A percentile compares a stretch with the other conserved stretches of the same genome.
These are phyloP conservation scores for Spinellus fusiger DNA, from an alignment of 192 early-diverging fungal species.

Conservation along the genomic window DNA sequence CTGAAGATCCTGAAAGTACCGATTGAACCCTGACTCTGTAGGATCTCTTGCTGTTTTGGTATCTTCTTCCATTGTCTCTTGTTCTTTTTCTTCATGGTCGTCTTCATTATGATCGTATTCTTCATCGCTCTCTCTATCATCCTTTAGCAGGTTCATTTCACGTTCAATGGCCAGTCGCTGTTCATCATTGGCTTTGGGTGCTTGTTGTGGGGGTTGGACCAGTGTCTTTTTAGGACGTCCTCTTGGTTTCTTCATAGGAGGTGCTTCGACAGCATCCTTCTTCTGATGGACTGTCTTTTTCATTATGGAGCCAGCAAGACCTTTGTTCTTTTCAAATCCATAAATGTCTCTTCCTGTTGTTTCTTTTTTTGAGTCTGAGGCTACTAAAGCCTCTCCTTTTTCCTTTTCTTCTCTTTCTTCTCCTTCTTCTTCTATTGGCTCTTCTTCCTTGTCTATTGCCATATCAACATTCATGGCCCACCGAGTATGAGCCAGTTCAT, in stretches of 20 bases:
- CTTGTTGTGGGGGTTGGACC: background rate
- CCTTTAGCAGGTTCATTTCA: slow-evolving; percentile 15
- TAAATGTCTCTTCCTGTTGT: slow-evolving; percentile 8
- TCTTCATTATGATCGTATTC: slow-evolving; percentile 25
- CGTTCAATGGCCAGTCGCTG: background rate
- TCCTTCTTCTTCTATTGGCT: background rate
- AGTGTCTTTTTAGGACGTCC: background rate
- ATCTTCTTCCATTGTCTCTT: slow-evolving; percentile 29
- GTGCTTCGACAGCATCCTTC: no score
- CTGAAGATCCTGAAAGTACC: slow-evolving; percentile 76
- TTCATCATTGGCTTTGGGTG: background rate
- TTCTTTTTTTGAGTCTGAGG: slow-evolving; percentile 12
- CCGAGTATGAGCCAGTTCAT: background rate
- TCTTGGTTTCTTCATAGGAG: background rate
- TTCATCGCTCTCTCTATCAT: slow-evolving; percentile 30
- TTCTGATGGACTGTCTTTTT: slow-evolving; percentile 7
- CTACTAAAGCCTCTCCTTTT: background rate
- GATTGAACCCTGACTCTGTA: slow-evolving; percentile 49
- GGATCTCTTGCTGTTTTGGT: slow-evolving; percentile 28
- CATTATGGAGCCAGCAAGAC: slow-evolving; percentile 11
- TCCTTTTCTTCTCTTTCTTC: background rate
- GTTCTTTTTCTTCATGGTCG: slow-evolving; percentile 22
- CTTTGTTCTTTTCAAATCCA: background rate
- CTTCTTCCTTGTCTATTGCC: background rate
- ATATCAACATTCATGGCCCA: no score